Evolutionary conservation across 106 monocot genomes (phyloP).

Genomic region (Platanthera guangdongensis): DNA sequence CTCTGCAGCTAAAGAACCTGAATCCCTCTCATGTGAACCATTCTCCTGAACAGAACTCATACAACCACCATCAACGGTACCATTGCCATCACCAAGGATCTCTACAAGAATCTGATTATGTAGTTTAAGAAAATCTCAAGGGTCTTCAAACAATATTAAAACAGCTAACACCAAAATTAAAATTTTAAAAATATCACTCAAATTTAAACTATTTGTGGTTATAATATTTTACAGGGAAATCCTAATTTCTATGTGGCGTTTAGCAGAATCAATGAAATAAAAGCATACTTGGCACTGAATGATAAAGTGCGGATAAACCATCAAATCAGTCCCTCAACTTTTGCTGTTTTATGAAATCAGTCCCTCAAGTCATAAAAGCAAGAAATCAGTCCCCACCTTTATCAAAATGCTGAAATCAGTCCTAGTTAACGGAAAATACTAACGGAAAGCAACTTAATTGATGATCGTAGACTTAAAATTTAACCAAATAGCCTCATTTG

Average conservation of each 20-base stretch:
- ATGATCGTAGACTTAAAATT: no score
- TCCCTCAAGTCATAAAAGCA: no score
- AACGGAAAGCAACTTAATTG: no score
- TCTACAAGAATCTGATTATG: conserved; percentile 82
- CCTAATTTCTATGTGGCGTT: background rate
- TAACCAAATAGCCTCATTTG: no score
- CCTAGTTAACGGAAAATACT: no score
- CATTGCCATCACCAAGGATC: conserved; percentile 48
- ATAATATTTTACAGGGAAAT: background rate
- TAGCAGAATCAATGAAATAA: background rate
- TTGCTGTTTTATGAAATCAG: no score
- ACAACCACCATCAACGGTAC: conserved; percentile 34
- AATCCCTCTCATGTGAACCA: conserved; percentile 57
- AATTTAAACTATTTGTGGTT: background rate
- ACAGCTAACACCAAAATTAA: background rate
- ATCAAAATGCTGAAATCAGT: no score
- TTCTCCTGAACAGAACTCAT: conserved; percentile 67
- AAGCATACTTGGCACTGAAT: background rate
- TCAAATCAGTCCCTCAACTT: no score
- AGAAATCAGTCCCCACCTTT: no score
- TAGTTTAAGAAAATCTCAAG: background rate
- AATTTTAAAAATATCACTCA: background rate
- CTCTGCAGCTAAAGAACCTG: conserved; percentile 42
- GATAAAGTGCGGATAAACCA: background rate
- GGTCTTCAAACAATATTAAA: background rate